Base-by-base conservation (phyloP, 2,329 filamentous ascomycete species). In the Fusarium hainanense region DNA sequence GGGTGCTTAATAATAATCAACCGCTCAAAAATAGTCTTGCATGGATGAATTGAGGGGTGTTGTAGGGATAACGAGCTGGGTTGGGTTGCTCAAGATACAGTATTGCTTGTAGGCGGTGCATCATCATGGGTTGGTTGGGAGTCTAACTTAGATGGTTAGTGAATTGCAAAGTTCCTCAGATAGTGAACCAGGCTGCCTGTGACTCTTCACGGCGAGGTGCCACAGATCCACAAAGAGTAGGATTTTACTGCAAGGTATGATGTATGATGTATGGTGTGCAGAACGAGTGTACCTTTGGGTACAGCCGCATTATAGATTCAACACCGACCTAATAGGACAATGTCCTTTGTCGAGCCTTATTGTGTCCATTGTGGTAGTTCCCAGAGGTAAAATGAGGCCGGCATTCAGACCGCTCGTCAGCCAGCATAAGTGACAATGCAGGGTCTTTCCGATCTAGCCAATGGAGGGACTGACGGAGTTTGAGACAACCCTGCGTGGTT, bases 141-240 rank as follows among this genome's bases (percentile, higher is more conserved):
- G 28, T 37, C 43, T 56, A 49, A 37, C 34, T 37, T 37, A 37
- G 43, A 18, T 30, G 40, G 28, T 49, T 66, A 61, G 51, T 58
- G 40, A 46, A 54, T 58, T 64, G 63, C 40, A 70, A 68, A 70
- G 68, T 68, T 54, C 54, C 54, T 55, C 42, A 61, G n/a, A 21
- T n/a, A 54, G 41, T 55, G 54, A 50, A 61, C 48, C 51, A 59
- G 41, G 34, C 41, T 54, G 54, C 34, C 27, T 30, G 50, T 70
- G 68, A 70, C 64, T 70, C 54, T 66, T 70, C 34, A 54, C 68
- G 68, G 68, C 64, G 54, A 70, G 59, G 43, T 48, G 59, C 59
- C 58, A 64, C 64, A 40, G 42, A 50, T 48, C 30, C 63, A 23
- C 47, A 54, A 62, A 54, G 42, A 50, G 68, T 55, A 49, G n/a